Conservation (phyloP, 164 flowering plant species). For the Umbilicus rupestris region DNA sequence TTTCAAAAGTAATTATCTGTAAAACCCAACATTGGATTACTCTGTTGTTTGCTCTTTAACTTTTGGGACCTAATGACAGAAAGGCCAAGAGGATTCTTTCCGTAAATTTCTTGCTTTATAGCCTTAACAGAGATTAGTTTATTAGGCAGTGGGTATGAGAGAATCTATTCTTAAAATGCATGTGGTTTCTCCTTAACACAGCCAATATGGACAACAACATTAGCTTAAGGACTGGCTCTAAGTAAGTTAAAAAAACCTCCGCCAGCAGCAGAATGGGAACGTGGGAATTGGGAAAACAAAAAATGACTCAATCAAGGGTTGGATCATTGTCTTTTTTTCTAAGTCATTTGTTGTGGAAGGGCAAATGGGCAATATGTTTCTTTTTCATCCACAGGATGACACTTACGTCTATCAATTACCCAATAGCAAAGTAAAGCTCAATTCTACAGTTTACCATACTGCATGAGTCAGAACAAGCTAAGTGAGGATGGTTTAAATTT, state of each 20-base stretch:
- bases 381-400: background rate
- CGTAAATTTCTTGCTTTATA: background rate
- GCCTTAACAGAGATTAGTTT: background rate
- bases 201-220: background rate
- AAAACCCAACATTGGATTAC: background rate
- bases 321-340: background rate
- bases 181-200: background rate
- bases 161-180: constrained; percentile 1
- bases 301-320: constrained; percentile 1
- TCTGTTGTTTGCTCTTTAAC: background rate
- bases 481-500: background rate
- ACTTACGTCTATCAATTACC: background rate
- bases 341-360: constrained; percentile 4
- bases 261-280: constrained; percentile 1
- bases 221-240: background rate
- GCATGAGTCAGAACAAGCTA: background rate
- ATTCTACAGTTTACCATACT: background rate
- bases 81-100: constrained; percentile 1
- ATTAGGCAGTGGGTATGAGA: background rate
- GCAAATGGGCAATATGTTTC: background rate
- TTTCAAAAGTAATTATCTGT: background rate
- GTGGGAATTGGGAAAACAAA: background rate
- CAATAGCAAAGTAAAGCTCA: background rate
- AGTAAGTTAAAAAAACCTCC: background rate
- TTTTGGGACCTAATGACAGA: background rate